Evolutionary conservation across 2,329 filamentous ascomycete species (phyloP).

Genomic region (Seiridium cupressi): DNA sequence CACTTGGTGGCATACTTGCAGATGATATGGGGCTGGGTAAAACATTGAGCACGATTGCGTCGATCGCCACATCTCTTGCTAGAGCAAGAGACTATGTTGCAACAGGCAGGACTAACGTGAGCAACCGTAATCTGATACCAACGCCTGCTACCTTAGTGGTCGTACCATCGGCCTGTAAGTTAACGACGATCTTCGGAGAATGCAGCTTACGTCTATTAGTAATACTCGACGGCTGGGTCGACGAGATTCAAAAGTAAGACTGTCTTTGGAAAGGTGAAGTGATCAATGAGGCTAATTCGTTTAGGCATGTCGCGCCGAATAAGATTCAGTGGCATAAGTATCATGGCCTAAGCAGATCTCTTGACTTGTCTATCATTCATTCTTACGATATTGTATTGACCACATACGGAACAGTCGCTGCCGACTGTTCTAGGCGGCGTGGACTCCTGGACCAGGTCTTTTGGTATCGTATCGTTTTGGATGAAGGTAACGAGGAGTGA

Average conservation of each 20-base stretch:
- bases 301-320: background rate
- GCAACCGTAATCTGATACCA: no score
- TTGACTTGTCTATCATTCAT: background rate
- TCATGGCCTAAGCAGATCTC: background rate
- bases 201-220: background rate
- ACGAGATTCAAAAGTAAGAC: background rate
- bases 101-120: no score
- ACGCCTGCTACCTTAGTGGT: background rate
- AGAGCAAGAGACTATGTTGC: no score
- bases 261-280: fast-evolving
- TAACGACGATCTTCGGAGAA: background rate
- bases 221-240: conserved; percentile 1
- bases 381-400: background rate
- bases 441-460: background rate
- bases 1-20: conserved; percentile 4
- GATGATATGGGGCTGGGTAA: conserved; percentile 5
- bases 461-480: conserved; percentile 3
- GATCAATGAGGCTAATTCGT: background rate
- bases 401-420: background rate
- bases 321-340: background rate
- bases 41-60: background rate
- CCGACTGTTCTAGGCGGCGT: background rate
- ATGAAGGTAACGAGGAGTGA: background rate
- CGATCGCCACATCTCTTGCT: background rate
- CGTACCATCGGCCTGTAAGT: conserved; percentile 4